A percentile compares a stretch with the other conserved stretches of the same genome.
phyloP scores from a whole-genome alignment of 495 filamentous ascomycete genomes.

The Pyronema omphalodes region DNA sequence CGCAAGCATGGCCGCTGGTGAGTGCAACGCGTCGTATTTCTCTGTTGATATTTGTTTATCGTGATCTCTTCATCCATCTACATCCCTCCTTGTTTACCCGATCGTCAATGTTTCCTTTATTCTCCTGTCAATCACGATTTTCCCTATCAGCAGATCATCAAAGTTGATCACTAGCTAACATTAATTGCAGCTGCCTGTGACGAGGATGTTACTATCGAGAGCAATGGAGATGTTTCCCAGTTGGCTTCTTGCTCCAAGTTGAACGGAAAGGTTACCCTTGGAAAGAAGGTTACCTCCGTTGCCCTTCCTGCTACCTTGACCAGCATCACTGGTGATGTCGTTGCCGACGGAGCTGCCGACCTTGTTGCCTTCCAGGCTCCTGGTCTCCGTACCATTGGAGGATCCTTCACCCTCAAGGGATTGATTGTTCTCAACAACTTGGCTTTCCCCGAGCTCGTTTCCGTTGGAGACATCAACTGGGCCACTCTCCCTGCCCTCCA shows the following conservation, averaged over 20 bases:
- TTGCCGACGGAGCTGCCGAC: constrained; percentile 36
- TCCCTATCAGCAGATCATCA: background rate
- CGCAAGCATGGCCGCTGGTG: constrained; percentile 47
- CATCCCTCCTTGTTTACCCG: background rate
- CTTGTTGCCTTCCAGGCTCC: constrained; percentile 32
- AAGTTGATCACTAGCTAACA: constrained; percentile 29
- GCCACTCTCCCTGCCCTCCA: constrained; percentile 53
- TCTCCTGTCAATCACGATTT: too few relatives aligned
- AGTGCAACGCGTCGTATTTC: constrained; percentile 23
- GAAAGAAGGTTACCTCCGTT: constrained; percentile 30
- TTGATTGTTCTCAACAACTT: constrained; percentile 48
- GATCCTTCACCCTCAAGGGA: constrained; percentile 45
- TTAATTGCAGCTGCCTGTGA: constrained; percentile 13
- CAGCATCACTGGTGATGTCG: constrained; percentile 51
- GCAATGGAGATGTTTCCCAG: constrained; percentile 50
- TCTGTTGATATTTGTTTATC: too few relatives aligned
- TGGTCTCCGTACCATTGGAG: constrained; percentile 33
- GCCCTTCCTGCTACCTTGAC: constrained; percentile 39
- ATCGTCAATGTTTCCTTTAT: background rate
- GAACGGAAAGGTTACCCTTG: constrained; percentile 51
- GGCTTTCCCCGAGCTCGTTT: constrained; percentile 40
- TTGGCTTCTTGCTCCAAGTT: constrained; percentile 48
- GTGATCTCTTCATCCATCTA: background rate
- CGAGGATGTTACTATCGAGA: constrained; percentile 39
- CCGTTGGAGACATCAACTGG: constrained; percentile 49